Conservation (phyloP, 202 grass and related monocot species). For the Panicum hallii region DNA sequence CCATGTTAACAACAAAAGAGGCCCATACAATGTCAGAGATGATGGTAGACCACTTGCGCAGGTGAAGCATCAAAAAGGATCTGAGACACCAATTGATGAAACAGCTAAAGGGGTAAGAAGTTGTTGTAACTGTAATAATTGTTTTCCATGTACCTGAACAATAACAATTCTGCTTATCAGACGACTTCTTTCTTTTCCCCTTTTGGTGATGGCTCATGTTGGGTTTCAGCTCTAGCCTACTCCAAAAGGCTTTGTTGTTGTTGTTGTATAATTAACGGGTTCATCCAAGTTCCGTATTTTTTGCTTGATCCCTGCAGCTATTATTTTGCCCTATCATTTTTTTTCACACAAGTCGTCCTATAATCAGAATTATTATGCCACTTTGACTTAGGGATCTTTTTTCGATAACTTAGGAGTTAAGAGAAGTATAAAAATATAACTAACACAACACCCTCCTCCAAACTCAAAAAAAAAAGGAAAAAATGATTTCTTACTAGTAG, state of each 20-base stretch:
- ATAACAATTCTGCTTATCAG: not conserved
- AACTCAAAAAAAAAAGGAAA: not conserved
- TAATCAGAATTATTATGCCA: not conserved
- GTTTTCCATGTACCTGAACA: not conserved
- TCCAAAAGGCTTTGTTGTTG: not conserved
- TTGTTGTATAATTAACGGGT: not conserved
- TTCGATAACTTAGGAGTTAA: not conserved
- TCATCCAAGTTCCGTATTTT: not conserved
- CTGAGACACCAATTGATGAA: constrained; percentile 32
- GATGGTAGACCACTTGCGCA: constrained; percentile 37
- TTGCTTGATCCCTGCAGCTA: not conserved
- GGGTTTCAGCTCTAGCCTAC: not conserved
- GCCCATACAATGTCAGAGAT: constrained; percentile 39
- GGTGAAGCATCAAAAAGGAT: constrained; percentile 42
- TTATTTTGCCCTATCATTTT: not conserved
- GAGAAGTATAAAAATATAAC: not conserved
- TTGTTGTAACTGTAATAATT: not conserved
- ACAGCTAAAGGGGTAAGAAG: constrained; percentile 48
- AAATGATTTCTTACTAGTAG: not conserved
- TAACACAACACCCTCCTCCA: not conserved
- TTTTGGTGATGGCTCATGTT: not conserved
- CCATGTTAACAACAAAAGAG: constrained; percentile 49
- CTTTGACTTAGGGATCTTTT: not conserved
- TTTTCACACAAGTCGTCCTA: not conserved
- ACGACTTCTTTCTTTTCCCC: not conserved